Evolutionary conservation across 768 basidiomycete genomes (phyloP), one percentile per base, ranked within the genome.

Genomic region (Trametes elegans): DNA sequence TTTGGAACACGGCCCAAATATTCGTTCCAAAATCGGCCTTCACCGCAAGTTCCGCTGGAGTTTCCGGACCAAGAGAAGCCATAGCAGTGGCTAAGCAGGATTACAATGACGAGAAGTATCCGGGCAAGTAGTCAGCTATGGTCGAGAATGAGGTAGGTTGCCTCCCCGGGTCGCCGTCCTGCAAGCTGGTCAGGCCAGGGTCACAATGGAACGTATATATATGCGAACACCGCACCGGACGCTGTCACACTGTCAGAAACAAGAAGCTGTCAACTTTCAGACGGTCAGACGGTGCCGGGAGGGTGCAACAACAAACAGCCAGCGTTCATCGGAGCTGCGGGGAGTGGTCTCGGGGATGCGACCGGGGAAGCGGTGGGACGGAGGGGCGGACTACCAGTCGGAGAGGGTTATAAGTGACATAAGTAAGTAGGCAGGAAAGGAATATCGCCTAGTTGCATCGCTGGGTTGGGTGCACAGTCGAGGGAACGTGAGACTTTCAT

Each of bases 1-100:
- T 57, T 41, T 67, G 64, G 53, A 69, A 69, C 19, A 64, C 53
- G 14, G 56, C 42, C 66, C 64, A 65, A 16, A 69, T 62, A 45
- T 62, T 61, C 8, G 55, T 35, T 7, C 61, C 58, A 36, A 67
- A 69, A 49, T 69, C 68, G 11, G 61, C 42, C 54, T 65, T 54
- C 26, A 62, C 66, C 3, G 64, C 61, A n/a, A 53, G 55, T 49
- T 69, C 66, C 26, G 55, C 58, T 2, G 66, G 61, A 0, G 66
- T 49, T 29, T 62, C 62, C 7, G 52, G 42, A n/a, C 29, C 38
- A 21, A 45, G 34, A 16, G 51, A 41, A 5, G 56, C 56, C 56
- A 57, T 57, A 4, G 23, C 39, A 8, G n/a, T n/a, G n/a, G n/a
- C n/a, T n/a, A n/a, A n/a, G n/a, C n/a, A n/a, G n/a, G n/a, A n/a